Evolutionary conservation across 805 yeast genomes (phyloP).

Genomic region (Cyberlindnera xylosilytica): DNA sequence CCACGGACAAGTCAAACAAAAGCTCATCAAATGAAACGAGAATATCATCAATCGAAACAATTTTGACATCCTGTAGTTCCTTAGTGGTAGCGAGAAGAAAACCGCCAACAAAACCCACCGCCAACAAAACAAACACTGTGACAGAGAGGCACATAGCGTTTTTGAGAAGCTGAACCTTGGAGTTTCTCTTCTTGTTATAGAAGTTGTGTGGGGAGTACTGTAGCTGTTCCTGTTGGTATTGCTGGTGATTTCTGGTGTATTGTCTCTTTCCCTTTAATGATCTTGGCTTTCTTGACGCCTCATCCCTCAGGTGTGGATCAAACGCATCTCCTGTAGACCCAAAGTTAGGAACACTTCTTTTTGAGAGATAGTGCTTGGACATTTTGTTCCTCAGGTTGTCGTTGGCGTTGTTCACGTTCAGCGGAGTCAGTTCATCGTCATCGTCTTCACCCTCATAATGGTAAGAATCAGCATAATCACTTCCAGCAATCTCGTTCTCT

Average conservation of each 20-base stretch:
- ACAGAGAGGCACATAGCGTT: slow-evolving; percentile 34
- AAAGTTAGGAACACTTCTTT: slow-evolving; percentile 24
- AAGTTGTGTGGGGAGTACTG: slow-evolving; percentile 49
- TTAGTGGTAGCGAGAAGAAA: slow-evolving; percentile 83
- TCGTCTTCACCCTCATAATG: slow-evolving; percentile 28
- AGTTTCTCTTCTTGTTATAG: slow-evolving; percentile 26
- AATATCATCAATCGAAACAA: slow-evolving; percentile 62
- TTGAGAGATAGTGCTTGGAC: slow-evolving; percentile 25
- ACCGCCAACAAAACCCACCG: slow-evolving; percentile 78
- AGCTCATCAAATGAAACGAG: slow-evolving; percentile 82
- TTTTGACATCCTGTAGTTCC: slow-evolving; percentile 66
- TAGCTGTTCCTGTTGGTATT: slow-evolving; percentile 21
- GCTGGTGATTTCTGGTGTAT: slow-evolving; percentile 20
- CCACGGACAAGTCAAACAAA: slow-evolving; percentile 71
- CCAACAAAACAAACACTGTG: slow-evolving; percentile 45
- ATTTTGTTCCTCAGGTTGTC: slow-evolving; percentile 21
- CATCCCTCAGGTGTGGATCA: slow-evolving; percentile 14
- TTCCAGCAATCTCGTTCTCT: slow-evolving; percentile 33
- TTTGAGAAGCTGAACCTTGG: slow-evolving; percentile 32
- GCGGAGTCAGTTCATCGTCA: slow-evolving; percentile 28
- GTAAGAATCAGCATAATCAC: slow-evolving; percentile 29
- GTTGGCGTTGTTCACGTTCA: slow-evolving; percentile 23
- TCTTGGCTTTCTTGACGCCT: slow-evolving; percentile 6
- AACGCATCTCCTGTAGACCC: slow-evolving; percentile 18
- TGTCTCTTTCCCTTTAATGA: slow-evolving; percentile 14